Base-by-base conservation (phyloP, 2,329 filamentous ascomycete species). In the Mycosphaerella arachidis region DNA sequence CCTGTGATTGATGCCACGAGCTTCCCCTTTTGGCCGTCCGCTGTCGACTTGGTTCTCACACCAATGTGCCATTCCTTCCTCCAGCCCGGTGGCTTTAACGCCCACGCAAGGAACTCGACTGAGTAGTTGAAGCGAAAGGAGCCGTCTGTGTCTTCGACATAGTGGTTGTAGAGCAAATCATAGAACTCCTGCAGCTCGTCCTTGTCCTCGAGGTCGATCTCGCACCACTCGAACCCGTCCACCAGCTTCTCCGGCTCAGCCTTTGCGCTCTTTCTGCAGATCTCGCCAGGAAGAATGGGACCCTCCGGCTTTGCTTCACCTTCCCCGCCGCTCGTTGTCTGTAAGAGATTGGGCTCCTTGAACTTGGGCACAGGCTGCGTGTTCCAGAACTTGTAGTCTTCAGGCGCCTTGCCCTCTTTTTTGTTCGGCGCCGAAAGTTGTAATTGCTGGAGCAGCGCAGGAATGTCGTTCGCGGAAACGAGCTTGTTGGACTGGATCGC, bases 111-210 rank as follows among this genome's bases (percentile, higher is more conserved):
- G 72, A 97, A 95, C 1, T 89, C 86, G 43, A 86, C 81, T 1
- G 92, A 96, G 78, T 99, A 99, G 75, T 94, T 93, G 82, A 99
- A 97, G 56, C 94, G 87, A 80, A 99, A 97, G 83, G 95, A 96
- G 63, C 93, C 92, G 74, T 96, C 92, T 69, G 92, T 89, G 74
- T 99, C 94, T 78, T 99, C 94, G 61, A 99, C 94, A 68, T 97
- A 99, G 77, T 99, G 94, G 57, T 91, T 89, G 66, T 90, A 91
- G 60, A 99, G 81, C 67, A 99, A 80, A 67, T 96, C 90, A 76
- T 92, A 96, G 6, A 99, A 87, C 78, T 99, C 94, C 70, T 91
- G 86, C 64, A 97, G 82, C 71, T 88, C 88, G 37, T 82, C 83
- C 52, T 91, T 86, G 68, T 92, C 84, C 24, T 84, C 86, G 68